Percentiles rank a stretch among this genome's conserved stretches.
These are phyloP conservation scores for Sporothrix variecibatus DNA, from an alignment of 2,329 filamentous ascomycete species.

Conservation along the genomic window DNA sequence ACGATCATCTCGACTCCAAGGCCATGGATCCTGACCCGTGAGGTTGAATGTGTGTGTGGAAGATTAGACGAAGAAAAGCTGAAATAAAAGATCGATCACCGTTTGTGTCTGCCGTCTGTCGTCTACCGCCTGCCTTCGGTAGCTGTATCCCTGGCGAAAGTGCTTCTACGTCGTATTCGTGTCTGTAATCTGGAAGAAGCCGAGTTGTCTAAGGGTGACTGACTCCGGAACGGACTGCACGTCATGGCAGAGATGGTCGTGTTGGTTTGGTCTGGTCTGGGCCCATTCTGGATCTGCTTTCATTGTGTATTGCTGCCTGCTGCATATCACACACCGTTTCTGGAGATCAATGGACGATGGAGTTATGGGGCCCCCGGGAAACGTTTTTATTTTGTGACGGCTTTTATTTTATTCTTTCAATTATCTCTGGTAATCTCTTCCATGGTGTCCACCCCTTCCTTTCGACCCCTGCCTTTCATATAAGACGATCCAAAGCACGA, in stretches of 20 bases:
- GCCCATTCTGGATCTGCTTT: not conserved
- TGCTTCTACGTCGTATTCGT: not conserved
- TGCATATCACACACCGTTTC: constrained; percentile 1
- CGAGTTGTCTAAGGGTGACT: not conserved
- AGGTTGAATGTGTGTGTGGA: not conserved
- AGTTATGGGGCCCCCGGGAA: not conserved
- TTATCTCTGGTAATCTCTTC: constrained; percentile 9
- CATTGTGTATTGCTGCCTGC: not conserved
- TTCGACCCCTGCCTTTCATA: not conserved
- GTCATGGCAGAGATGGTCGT: not conserved
- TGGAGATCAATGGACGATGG: not conserved
- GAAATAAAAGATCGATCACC: not conserved
- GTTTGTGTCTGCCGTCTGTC: not conserved
- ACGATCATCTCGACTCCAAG: not conserved
- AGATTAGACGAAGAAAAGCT: not conserved
- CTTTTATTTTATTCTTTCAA: not conserved
- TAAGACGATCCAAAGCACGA: not conserved
- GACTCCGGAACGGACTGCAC: not conserved
- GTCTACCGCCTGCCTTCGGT: not conserved
- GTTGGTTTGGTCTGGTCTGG: not conserved
- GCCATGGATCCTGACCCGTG: constrained; percentile 1
- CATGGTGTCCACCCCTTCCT: not conserved
- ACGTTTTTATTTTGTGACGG: not conserved
- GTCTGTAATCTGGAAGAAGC: not conserved
- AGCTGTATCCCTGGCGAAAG: not conserved